Evolutionary conservation across 306 rosid species (phyloP).

Genomic region (Rosa rugosa): DNA sequence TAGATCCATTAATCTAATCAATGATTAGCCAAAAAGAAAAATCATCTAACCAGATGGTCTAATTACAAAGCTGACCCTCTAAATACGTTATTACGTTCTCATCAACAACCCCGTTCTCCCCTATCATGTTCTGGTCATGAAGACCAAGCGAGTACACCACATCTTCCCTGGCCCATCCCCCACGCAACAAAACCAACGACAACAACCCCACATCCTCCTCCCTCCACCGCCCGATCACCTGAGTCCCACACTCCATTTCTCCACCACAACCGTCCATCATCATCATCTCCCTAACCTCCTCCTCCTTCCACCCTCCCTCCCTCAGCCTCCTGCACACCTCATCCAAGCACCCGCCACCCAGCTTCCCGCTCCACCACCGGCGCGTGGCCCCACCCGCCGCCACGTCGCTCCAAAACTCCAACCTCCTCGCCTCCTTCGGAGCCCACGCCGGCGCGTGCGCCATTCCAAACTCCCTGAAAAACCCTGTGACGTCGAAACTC

Average conservation of each 20-base stretch:
- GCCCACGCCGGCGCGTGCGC: conserved; percentile 69
- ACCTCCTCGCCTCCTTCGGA: conserved; percentile 41
- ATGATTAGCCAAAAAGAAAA: neutral
- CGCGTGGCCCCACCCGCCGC: conserved; percentile 31
- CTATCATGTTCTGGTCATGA: conserved; percentile 13
- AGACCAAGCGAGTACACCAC: conserved; percentile 64
- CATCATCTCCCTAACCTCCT: conserved; percentile 82
- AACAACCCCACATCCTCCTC: conserved; percentile 28
- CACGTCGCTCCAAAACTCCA: conserved; percentile 70
- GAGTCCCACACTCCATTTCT: neutral
- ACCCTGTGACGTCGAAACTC: conserved; percentile 58
- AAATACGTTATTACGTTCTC: neutral
- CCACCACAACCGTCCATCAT: conserved; percentile 45
- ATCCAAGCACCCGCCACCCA: conserved; percentile 48
- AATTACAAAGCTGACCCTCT: neutral
- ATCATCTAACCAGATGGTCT: neutral
- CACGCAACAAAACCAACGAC: conserved; percentile 55
- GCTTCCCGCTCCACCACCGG: conserved; percentile 41
- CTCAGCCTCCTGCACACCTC: conserved; percentile 52
- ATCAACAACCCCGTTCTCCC: neutral
- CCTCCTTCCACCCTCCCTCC: conserved; percentile 86
- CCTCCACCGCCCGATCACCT: neutral
- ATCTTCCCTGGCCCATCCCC: conserved; percentile 88
- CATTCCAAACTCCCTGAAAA: conserved; percentile 50
- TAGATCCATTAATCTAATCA: neutral